A percentile compares a stretch with the other conserved stretches of the same genome.
phyloP scores from a whole-genome alignment of 129 eudicot genomes.

The Saussurea involucrata region DNA sequence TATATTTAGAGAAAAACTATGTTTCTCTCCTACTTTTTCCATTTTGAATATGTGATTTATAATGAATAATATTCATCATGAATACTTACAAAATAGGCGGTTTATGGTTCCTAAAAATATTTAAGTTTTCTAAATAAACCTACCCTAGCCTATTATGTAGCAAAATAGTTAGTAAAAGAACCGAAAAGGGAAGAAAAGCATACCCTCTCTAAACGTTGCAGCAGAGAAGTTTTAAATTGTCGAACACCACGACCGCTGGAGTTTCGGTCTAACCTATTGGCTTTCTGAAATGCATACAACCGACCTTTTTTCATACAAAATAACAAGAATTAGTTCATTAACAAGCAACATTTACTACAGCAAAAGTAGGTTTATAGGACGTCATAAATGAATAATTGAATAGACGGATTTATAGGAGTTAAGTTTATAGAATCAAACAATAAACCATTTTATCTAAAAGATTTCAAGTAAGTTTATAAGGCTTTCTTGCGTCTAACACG shows the following conservation, averaged over 20 bases:
- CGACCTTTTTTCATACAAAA: slow-evolving; percentile 51
- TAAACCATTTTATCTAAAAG: neutral
- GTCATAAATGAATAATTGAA: neutral
- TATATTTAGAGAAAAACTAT: too few relatives aligned
- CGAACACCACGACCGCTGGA: slow-evolving; percentile 97
- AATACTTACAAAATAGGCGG: neutral
- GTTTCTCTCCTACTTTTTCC: too few relatives aligned
- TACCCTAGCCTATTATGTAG: neutral
- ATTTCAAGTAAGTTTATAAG: neutral
- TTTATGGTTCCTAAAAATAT: neutral
- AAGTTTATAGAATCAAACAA: neutral
- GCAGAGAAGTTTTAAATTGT: slow-evolving; percentile 85
- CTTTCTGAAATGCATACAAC: slow-evolving; percentile 86
- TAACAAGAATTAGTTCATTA: neutral
- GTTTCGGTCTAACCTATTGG: slow-evolving; percentile 80
- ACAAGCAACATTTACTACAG: neutral
- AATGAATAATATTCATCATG: too few relatives aligned
- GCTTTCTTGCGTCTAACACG: too few relatives aligned
- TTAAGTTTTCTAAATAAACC: too few relatives aligned
- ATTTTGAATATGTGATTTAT: too few relatives aligned
- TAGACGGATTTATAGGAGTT: neutral
- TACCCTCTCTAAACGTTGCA: slow-evolving; percentile 87
- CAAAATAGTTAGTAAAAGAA: neutral
- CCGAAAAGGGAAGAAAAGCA: neutral
- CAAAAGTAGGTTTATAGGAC: neutral